Base-by-base conservation (phyloP, 78 protist species). In the Bodo saltans region DNA sequence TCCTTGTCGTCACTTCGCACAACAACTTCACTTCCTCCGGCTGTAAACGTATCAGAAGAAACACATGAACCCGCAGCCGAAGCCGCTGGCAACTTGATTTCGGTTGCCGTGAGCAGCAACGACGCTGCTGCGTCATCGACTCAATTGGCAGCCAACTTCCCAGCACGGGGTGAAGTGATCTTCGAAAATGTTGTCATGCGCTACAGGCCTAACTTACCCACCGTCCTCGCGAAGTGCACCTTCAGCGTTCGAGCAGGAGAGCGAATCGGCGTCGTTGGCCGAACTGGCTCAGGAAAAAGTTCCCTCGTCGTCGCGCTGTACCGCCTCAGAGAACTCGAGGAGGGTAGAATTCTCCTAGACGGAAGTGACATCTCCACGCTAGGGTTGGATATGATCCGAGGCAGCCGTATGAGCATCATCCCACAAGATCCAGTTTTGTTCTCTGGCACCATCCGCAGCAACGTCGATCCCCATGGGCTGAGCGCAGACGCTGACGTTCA, bases 231-330 rank as follows among this genome's bases (percentile, higher is more conserved):
- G 41, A 1, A 12, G 34, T 27, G 29, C 29, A 27, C 25, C 28
- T 27, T 32, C 42, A 3, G 8, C 52, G 34, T 74, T 28, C 69
- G 8, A 3, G 34, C 79, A 3, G 79, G 79, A 4, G 27, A 39
- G 60, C 35, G 85, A 87, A 53, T 94, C 26, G 96, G 97, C 40
- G 74, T 94, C 79, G 92, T 90, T 28, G 97, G 97, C 41, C 89
- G 95, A 30, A 92, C 97, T 4, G 98, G 98, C 42, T 84, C 90
- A 17, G 94, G 92, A 26, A 90, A 92, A 72, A 32, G 70, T 28
- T 28, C 83, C 17, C 73, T 90, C 21, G 8, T 87, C 35, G 41
- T 38, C 4, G 92, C 87, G 32, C 78, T 93, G 71, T 37, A 40
- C 27, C 32, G 94, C 85, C 39, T 94, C 87, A 86, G 96, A 37